A percentile compares a stretch with the other conserved stretches of the same genome.
These are phyloP conservation scores for Suillus hirtellus DNA, from an alignment of 768 basidiomycete species.

Conservation along the genomic window DNA sequence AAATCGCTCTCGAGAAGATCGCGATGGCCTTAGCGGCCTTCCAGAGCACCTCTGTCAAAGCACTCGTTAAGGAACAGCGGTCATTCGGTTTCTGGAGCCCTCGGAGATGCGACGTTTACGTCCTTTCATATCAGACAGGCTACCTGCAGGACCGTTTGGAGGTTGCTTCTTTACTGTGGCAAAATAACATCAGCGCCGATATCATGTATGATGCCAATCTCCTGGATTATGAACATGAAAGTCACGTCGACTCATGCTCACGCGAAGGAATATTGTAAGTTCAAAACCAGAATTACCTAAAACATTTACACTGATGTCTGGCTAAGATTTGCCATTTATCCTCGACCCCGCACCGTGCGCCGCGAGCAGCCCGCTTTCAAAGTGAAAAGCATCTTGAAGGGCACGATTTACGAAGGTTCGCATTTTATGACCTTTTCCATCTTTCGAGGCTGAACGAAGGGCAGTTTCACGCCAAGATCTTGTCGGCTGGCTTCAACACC, in stretches of 20 bases:
- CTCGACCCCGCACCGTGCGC: slow-evolving; percentile 53
- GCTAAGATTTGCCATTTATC: slow-evolving; percentile 52
- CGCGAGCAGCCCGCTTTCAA: slow-evolving; percentile 73
- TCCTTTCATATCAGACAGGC: slow-evolving; percentile 76
- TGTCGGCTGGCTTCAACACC: slow-evolving; percentile 71
- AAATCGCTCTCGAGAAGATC: slow-evolving; percentile 80
- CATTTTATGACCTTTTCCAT: slow-evolving; percentile 1
- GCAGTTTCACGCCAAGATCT: slow-evolving; percentile 67
- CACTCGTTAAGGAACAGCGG: slow-evolving; percentile 71
- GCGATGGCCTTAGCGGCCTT: slow-evolving; percentile 65
- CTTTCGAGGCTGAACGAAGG: slow-evolving; percentile 18
- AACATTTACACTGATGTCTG: slow-evolving; percentile 39
- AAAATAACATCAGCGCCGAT: slow-evolving; percentile 81
- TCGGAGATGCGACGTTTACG: slow-evolving; percentile 84
- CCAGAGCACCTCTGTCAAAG: slow-evolving; percentile 65
- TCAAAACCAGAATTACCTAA: neutral
- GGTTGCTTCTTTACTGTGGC: slow-evolving; percentile 75
- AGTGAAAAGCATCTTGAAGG: slow-evolving; percentile 79
- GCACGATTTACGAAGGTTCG: slow-evolving; percentile 74
- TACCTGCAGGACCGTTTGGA: slow-evolving; percentile 77
- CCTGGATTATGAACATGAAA: slow-evolving; percentile 61
- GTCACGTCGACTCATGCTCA: slow-evolving; percentile 64
- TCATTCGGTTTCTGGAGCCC: slow-evolving; percentile 91
- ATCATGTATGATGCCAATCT: slow-evolving; percentile 83
- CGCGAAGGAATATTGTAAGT: slow-evolving; percentile 83